These are phyloP conservation scores for Akanthomyces muscarius DNA, from an alignment of 2,329 filamentous ascomycete genomes.

Conservation along the genomic window DNA sequence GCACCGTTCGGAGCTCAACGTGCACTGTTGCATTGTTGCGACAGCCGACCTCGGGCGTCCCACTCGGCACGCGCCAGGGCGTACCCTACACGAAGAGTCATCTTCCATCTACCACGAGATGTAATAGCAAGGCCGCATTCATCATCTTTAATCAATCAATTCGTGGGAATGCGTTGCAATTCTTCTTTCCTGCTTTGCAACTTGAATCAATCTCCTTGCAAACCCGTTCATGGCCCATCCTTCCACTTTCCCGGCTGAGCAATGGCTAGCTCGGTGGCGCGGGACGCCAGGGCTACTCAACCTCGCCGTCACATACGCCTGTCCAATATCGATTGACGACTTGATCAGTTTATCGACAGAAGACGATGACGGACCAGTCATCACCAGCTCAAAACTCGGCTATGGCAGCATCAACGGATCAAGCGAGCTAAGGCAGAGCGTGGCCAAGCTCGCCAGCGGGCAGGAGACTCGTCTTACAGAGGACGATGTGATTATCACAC, in stretches of 20 bases:
- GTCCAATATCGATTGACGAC: slow-evolving; percentile 68
- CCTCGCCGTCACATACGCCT: slow-evolving; percentile 74
- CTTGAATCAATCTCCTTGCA: background rate
- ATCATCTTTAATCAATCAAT: background rate
- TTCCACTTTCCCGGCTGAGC: slow-evolving; percentile 63
- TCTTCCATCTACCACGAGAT: background rate
- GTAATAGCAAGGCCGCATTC: background rate
- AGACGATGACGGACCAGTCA: slow-evolving; percentile 41
- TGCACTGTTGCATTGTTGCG: background rate
- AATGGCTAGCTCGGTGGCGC: slow-evolving; percentile 63
- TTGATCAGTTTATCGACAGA: slow-evolving; percentile 57
- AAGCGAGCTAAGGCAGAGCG: slow-evolving; percentile 55
- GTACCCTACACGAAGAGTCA: slow-evolving; percentile 14
- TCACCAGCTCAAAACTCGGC: slow-evolving; percentile 55
- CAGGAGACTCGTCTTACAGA: slow-evolving; percentile 42
- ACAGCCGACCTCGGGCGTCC: slow-evolving; percentile 9
- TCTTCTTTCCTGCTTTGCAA: background rate
- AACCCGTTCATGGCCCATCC: slow-evolving; percentile 21
- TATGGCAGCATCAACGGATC: slow-evolving; percentile 73
- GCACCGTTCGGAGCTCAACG: background rate
- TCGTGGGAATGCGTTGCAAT: background rate
- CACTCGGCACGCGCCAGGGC: background rate
- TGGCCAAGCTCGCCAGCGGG: slow-evolving; percentile 62
- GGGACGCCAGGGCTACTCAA: slow-evolving; percentile 57
- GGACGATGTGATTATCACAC: slow-evolving; percentile 70